These are phyloP conservation scores for Syncephalastrum monosporum DNA, from an alignment of 371 early-diverging fungal genomes.

Conservation along the genomic window DNA sequence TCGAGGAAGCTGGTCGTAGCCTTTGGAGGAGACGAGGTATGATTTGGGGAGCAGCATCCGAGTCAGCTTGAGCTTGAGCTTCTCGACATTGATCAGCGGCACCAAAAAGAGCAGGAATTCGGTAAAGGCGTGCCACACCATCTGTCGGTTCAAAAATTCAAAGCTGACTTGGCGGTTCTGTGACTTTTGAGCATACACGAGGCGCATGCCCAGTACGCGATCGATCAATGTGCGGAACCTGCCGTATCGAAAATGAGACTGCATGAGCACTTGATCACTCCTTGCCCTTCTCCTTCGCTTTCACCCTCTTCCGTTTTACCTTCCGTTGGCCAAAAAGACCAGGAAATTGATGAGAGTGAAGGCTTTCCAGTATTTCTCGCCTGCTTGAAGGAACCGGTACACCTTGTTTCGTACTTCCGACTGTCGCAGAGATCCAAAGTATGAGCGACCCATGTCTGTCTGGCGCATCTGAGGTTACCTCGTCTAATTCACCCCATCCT, in stretches of 20 bases:
- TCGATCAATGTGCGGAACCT: slow-evolving; percentile 78
- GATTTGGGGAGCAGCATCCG: slow-evolving; percentile 57
- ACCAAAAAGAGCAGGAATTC: slow-evolving; percentile 89
- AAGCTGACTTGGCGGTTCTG: slow-evolving; percentile 81
- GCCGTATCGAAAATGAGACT: too few species aligned
- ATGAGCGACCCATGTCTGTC: too few species aligned
- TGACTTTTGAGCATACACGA: slow-evolving; percentile 79
- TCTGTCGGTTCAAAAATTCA: slow-evolving; percentile 91
- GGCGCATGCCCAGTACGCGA: slow-evolving; percentile 75
- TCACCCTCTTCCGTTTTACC: slow-evolving; percentile 35
- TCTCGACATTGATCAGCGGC: slow-evolving; percentile 80
- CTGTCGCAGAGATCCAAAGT: slow-evolving; percentile 13
- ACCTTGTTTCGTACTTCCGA: slow-evolving; percentile 54
- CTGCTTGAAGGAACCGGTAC: slow-evolving; percentile 65
- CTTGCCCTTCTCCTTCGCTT: background rate
- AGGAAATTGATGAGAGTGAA: slow-evolving; percentile 78
- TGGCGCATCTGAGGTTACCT: slow-evolving; percentile 27
- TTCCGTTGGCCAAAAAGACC: slow-evolving; percentile 80
- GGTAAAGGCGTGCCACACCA: slow-evolving; percentile 94
- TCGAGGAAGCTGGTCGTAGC: slow-evolving; percentile 56
- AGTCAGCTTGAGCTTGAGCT: slow-evolving; percentile 62
- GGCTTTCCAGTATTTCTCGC: slow-evolving; percentile 66
- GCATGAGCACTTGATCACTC: background rate
- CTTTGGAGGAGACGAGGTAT: slow-evolving; percentile 49
- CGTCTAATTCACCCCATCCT: slow-evolving; percentile 82